Percentiles rank a stretch among this genome's conserved stretches.
phyloP scores from a whole-genome alignment of 1,139 yeast species.

The Blastobotrys indianensis region DNA sequence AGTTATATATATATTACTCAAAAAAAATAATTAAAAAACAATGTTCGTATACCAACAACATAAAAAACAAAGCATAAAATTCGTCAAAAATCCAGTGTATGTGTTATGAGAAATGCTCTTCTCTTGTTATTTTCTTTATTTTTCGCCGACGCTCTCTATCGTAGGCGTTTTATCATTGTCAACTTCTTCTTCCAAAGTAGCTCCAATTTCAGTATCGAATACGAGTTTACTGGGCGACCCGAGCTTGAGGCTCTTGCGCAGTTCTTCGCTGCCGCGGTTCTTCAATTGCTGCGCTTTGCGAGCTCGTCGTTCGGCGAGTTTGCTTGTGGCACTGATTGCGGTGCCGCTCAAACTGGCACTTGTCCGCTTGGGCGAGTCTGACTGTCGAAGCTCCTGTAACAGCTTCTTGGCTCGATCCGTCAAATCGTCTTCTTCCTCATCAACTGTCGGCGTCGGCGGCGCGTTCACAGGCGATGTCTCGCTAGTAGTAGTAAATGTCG shows the following conservation, averaged over 20 bases:
- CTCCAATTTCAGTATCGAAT: too few relatives aligned
- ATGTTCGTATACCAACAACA: too few relatives aligned
- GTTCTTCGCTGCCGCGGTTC: conserved; percentile 12
- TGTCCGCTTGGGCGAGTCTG: conserved; percentile 15
- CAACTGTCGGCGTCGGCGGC: background rate
- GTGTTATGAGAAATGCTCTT: too few relatives aligned
- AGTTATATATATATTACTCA: too few relatives aligned
- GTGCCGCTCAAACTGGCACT: conserved; percentile 16
- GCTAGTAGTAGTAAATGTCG: background rate
- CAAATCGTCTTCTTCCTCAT: conserved; percentile 39
- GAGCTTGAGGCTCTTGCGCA: conserved; percentile 6
- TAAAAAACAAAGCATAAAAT: too few relatives aligned
- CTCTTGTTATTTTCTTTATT: too few relatives aligned
- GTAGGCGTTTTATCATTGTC: too few relatives aligned
- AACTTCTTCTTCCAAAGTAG: too few relatives aligned
- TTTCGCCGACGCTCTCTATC: too few relatives aligned
- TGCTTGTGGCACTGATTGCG: conserved; percentile 10
- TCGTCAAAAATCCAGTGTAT: too few relatives aligned
- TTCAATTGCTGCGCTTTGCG: conserved; percentile 24
- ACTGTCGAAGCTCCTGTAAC: conserved; percentile 47
- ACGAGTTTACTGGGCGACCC: conserved; percentile 1
- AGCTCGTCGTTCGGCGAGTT: conserved; percentile 27
- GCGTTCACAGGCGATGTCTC: background rate
- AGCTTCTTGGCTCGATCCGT: conserved; percentile 57
- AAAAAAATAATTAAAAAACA: too few relatives aligned